Conservation (phyloP, 2,329 filamentous ascomycete genomes). For the Epichloe sibirici region DNA sequence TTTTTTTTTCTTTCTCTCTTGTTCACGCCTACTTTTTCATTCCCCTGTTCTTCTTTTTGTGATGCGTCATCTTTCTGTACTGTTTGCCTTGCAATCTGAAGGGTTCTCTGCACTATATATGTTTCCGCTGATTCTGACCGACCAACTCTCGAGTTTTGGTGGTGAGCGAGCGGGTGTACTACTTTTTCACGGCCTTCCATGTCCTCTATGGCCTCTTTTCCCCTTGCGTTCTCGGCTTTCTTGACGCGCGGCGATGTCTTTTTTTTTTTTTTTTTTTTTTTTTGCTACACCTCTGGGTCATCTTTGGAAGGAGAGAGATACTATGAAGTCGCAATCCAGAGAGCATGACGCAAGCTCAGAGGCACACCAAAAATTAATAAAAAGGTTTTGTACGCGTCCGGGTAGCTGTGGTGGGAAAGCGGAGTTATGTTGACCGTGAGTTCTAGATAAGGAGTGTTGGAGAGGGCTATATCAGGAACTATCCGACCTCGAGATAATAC, state of each 20-base stretch:
- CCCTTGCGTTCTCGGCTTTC: conserved; percentile 8
- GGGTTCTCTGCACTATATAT: conserved; percentile 22
- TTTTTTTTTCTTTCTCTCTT: conserved; percentile 9
- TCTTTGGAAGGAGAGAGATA: background rate
- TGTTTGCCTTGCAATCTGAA: conserved; percentile 13
- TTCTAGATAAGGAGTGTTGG: background rate
- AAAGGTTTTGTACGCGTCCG: background rate
- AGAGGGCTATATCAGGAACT: conserved; percentile 17
- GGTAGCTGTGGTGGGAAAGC: conserved; percentile 10
- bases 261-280: background rate
- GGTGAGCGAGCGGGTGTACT: conserved; percentile 24
- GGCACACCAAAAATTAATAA: conserved; percentile 1
- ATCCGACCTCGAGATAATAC: conserved; percentile 19
- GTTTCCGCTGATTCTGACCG: conserved; percentile 17
- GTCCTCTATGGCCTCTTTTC: conserved; percentile 15
- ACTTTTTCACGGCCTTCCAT: conserved; percentile 21
- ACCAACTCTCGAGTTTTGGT: conserved; percentile 17
- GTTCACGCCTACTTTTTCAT: background rate
- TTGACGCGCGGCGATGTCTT: conserved; percentile 3
- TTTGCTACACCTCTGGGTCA: background rate
- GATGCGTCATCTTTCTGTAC: conserved; percentile 7
- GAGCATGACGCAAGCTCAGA: background rate
- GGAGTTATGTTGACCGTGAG: conserved; percentile 1
- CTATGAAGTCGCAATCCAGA: background rate
- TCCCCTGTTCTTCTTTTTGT: conserved; percentile 4